These are phyloP conservation scores for Sporothrix dimorphospora DNA, from an alignment of 2,329 filamentous ascomycete genomes.

Conservation along the genomic window DNA sequence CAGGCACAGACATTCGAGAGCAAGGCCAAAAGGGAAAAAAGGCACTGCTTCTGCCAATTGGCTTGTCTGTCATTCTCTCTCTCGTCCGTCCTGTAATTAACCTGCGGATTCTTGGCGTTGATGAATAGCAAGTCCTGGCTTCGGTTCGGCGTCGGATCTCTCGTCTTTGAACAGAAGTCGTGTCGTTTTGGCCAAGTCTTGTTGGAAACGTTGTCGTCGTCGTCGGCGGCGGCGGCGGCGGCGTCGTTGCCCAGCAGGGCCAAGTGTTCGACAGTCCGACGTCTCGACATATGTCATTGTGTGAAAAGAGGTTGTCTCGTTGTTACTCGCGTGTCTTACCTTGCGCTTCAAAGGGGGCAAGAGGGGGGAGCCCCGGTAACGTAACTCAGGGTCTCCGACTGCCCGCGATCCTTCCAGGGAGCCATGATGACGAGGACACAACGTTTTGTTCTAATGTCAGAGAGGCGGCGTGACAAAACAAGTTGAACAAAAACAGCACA, in stretches of 20 bases:
- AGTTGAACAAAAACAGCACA: neutral
- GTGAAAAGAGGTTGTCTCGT: neutral
- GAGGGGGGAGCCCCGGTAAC: neutral
- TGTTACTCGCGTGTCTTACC: neutral
- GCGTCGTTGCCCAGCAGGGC: neutral
- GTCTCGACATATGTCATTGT: neutral
- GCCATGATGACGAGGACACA: neutral
- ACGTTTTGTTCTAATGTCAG: neutral
- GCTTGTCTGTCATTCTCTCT: neutral
- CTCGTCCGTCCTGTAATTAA: neutral
- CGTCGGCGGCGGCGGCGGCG: no score
- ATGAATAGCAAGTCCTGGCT: neutral
- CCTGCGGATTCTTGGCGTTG: neutral
- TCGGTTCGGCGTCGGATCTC: neutral
- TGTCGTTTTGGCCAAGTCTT: neutral
- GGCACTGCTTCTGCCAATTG: neutral
- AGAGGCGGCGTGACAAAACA: neutral
- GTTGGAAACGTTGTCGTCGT: neutral
- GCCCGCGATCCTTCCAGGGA: slow-evolving; percentile 1
- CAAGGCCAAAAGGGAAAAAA: neutral
- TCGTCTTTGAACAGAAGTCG: neutral
- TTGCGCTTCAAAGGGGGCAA: neutral
- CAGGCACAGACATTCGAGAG: slow-evolving; percentile 7
- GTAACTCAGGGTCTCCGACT: slow-evolving; percentile 14
- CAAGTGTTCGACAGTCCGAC: neutral